phyloP scores from a whole-genome alignment of 2,329 filamentous ascomycete species.

The Colletotrichum somersetense region DNA sequence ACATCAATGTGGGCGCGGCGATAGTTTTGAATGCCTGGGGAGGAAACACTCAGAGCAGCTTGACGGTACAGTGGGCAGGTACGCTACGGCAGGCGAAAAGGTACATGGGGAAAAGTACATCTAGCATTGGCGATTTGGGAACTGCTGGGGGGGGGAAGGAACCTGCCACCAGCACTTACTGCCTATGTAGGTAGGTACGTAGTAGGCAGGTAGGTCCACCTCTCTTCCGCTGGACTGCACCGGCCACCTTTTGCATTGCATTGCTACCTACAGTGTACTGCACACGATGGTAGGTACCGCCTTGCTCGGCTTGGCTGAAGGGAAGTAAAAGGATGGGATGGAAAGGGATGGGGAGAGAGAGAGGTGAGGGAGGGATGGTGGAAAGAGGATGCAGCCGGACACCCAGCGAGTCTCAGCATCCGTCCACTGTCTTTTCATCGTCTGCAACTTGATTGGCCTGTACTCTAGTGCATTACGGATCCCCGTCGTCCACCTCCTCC shows the following conservation, averaged over 20 bases:
- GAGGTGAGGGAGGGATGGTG: not conserved
- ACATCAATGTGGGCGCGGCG: slow-evolving; percentile 47
- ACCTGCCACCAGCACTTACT: not conserved
- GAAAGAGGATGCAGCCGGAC: slow-evolving; percentile 33
- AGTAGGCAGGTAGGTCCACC: not conserved
- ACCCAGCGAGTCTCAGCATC: slow-evolving; percentile 41
- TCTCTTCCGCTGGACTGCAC: slow-evolving; percentile 7
- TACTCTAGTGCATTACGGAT: not conserved
- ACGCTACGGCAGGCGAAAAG: not conserved
- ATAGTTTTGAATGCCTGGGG: slow-evolving; percentile 52
- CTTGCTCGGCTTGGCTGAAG: slow-evolving; percentile 1
- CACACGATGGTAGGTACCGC: not conserved
- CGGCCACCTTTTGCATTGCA: not conserved
- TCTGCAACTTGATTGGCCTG: slow-evolving; percentile 19
- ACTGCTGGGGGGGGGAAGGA: not conserved
- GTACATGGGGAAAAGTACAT: slow-evolving; percentile 15
- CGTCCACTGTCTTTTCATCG: slow-evolving; percentile 33
- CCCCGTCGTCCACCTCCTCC: slow-evolving; percentile 13
- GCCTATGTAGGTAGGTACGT: no score
- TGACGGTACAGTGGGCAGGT: slow-evolving; percentile 9
- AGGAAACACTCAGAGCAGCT: slow-evolving; percentile 11
- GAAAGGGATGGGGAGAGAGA: not conserved
- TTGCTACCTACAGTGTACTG: not conserved
- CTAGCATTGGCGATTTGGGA: not conserved
- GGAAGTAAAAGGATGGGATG: not conserved